Evolutionary conservation across 2,329 filamentous ascomycete genomes (phyloP), one percentile per base, ranked within the genome.

Genomic region (Plenodomus lindquistii): DNA sequence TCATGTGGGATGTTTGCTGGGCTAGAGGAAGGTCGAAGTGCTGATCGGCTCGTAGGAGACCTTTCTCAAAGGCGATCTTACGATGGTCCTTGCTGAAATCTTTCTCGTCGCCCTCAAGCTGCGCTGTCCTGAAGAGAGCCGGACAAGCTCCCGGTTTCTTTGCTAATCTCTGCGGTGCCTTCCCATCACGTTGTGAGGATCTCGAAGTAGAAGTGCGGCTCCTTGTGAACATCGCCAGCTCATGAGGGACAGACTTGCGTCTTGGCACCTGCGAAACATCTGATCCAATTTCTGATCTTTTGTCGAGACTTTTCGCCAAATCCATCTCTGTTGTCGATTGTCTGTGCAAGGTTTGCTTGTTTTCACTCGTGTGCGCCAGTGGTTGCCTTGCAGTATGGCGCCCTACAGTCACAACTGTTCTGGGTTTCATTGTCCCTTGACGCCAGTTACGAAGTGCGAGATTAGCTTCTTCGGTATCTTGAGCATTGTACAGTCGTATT

Each of bases 401-500:
- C 44, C 15, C 35, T 40, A 43, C 22, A 16, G n/a, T 8, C 15
- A 47, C 16, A 40, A 53, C 56, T 15, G 38, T 8, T 17, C 47
- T 60, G 4, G 60, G 61, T 38, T 57, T 62, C 11, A 72, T 24
- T 18, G 54, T 66, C 16, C 82, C 81, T 29, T 66, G 65, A 54
- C 68, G 76, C 83, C 83, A 85, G 46, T 78, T 71, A 38, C 63
- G 68, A 42, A 85, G 69, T 2, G 75, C 73, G 24, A 62, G 55
- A 42, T 77, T 79, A 7, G 80, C 80, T 58, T 85, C 82, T 40
- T 75, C 70, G 1, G 81, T 85, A 51, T 86, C 83, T 8, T 71
- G 57, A 24, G 66, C 70, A 19, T 78, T 83, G 15, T 76, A 77
- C 20, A 85, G 65, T 42, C 75, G 73, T 41, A 85, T 73, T 31